phyloP scores from a whole-genome alignment of 192 early-diverging fungal species.

The Backusella psychrophila region DNA sequence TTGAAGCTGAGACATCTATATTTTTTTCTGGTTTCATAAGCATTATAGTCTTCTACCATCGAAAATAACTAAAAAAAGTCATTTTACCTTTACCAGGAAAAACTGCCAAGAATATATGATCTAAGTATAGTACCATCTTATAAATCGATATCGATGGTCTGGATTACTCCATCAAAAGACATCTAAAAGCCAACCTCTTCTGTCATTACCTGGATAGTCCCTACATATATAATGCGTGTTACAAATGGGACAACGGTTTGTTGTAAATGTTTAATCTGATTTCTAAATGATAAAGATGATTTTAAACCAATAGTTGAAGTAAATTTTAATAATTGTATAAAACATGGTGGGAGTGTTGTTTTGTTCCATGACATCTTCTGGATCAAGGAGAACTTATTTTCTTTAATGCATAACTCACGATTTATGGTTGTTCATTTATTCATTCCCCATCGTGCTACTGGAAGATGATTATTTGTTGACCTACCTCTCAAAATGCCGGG shows the following conservation, averaged over 20 bases:
- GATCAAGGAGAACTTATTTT: background rate
- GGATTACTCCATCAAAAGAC: background rate
- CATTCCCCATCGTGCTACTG: background rate
- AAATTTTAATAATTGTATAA: background rate
- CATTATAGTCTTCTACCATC: background rate
- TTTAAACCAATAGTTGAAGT: background rate
- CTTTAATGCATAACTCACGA: background rate
- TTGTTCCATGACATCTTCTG: background rate
- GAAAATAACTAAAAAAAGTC: background rate
- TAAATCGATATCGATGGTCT: background rate
- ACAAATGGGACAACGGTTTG: background rate
- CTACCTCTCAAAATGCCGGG: background rate
- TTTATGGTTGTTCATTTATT: background rate
- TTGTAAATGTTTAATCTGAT: background rate
- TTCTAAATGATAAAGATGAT: background rate
- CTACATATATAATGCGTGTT: background rate
- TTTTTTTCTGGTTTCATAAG: background rate
- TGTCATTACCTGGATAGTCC: background rate
- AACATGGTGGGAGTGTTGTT: background rate
- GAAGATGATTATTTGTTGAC: background rate
- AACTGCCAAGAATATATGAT: background rate
- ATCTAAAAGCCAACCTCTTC: background rate
- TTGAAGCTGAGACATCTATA: background rate
- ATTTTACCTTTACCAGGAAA: background rate
- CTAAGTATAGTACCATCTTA: background rate